Evolutionary conservation across 1,284 basidiomycete genomes (phyloP).

Genomic region (Volvariella volvacea): DNA sequence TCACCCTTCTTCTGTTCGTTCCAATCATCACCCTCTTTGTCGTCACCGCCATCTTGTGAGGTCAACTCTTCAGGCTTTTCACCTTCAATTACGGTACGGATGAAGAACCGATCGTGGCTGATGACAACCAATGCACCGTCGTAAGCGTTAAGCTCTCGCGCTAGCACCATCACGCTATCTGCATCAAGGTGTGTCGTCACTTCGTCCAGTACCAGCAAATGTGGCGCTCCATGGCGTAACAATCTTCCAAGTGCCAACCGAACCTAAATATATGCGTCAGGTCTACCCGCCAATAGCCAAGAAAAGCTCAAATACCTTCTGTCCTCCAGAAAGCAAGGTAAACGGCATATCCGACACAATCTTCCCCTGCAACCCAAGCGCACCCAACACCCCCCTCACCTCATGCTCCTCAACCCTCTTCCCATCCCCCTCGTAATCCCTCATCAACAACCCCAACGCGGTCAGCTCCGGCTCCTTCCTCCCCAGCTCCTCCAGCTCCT

Average conservation of each 20-base stretch:
- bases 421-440: constrained; percentile 13
- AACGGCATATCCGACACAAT: constrained; percentile 40
- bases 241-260: constrained; percentile 37
- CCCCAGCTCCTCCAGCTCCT: constrained; percentile 29
- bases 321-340: constrained; percentile 48
- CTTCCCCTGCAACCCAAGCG: constrained; percentile 42
- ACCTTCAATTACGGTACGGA: constrained; percentile 33
- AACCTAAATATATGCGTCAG: constrained; percentile 15
- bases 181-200: constrained; percentile 69
- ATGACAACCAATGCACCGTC: constrained; percentile 58
- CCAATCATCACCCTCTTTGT: constrained; percentile 10
- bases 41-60: constrained; percentile 18
- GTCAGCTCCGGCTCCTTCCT: constrained; percentile 16
- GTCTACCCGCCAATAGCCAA: background rate
- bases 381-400: constrained; percentile 38
- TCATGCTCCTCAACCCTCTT: constrained; percentile 32
- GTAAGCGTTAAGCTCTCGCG: constrained; percentile 46
- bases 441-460: constrained; percentile 29
- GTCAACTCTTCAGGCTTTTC: constrained; percentile 19
- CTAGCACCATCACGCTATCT: constrained; percentile 56
- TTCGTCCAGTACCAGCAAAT: constrained; percentile 59
- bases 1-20: background rate
- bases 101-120: constrained; percentile 59
- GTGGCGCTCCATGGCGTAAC: constrained; percentile 33
- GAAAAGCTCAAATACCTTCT: constrained; percentile 36